Percentiles rank a stretch among this genome's conserved stretches.
phyloP scores from a whole-genome alignment of 1,284 basidiomycete genomes.

The Laetiporus sulphureus region DNA sequence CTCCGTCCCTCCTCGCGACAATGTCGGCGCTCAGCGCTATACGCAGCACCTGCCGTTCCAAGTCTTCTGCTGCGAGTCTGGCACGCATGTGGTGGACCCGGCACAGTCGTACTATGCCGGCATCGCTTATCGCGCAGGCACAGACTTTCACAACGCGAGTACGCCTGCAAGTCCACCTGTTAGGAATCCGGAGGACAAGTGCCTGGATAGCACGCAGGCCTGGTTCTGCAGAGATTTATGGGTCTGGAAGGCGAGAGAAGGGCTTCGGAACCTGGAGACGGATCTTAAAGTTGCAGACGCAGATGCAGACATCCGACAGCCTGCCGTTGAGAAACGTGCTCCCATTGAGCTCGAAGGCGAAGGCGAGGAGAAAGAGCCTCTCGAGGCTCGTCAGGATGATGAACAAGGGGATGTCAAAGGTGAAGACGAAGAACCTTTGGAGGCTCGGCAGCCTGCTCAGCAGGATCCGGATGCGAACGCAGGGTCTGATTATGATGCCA shows the following conservation, averaged over 20 bases:
- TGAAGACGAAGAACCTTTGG: slow-evolving; percentile 16
- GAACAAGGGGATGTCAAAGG: neutral
- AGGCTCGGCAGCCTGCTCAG: slow-evolving; percentile 27
- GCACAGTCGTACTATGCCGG: slow-evolving; percentile 89
- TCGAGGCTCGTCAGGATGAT: slow-evolving; percentile 9
- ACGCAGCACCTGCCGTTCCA: slow-evolving; percentile 91
- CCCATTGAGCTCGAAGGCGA: too few species aligned
- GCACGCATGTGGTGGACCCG: slow-evolving; percentile 92
- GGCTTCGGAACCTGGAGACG: slow-evolving; percentile 41
- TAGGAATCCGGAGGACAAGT: slow-evolving; percentile 73
- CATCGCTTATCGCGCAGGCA: slow-evolving; percentile 76
- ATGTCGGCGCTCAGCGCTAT: slow-evolving; percentile 74
- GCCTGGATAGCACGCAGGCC: slow-evolving; percentile 89
- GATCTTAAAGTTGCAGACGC: slow-evolving; percentile 14
- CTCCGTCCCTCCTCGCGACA: slow-evolving; percentile 79
- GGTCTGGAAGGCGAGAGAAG: slow-evolving; percentile 75
- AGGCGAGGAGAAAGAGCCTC: neutral
- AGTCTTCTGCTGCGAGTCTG: slow-evolving; percentile 94
- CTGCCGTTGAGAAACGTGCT: neutral
- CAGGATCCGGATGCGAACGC: slow-evolving; percentile 70
- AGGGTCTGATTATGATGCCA: slow-evolving; percentile 85
- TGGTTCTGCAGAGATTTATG: slow-evolving; percentile 96
- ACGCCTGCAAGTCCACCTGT: slow-evolving; percentile 47
- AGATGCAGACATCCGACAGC: neutral
- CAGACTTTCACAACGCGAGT: slow-evolving; percentile 71